These are phyloP conservation scores for Didymella keratinophila DNA, from an alignment of 2,329 filamentous ascomycete genomes.

Conservation along the genomic window DNA sequence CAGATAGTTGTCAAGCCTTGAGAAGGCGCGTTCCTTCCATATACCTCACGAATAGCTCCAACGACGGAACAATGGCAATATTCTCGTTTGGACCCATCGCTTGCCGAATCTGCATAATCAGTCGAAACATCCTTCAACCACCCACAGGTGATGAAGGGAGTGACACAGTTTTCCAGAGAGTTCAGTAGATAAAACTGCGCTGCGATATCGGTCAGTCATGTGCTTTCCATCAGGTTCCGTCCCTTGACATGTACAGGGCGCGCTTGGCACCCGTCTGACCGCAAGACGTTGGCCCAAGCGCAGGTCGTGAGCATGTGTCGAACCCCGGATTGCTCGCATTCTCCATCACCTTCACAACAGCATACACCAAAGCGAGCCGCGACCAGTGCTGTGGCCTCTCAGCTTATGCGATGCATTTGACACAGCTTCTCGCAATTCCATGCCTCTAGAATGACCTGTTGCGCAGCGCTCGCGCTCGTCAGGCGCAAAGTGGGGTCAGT, in stretches of 20 bases:
- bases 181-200: not conserved
- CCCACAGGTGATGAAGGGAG: not conserved
- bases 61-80: not conserved
- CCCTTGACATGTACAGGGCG: constrained; percentile 10
- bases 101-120: not conserved
- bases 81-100: not conserved
- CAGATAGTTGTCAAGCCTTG: constrained; percentile 35
- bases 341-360: not conserved
- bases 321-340: not conserved
- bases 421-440: not conserved
- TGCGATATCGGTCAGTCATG: not conserved
- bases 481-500: not conserved
- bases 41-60: no score
- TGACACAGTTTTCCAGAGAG: no score
- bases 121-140: not conserved
- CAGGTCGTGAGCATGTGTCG: constrained; percentile 8
- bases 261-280: not conserved
- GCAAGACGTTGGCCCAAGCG: not conserved
- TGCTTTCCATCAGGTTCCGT: not conserved
- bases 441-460: no score
- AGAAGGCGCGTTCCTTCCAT: not conserved
- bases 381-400: no score
- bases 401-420: not conserved
- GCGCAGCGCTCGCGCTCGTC: no score
- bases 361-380: not conserved